phyloP scores from a whole-genome alignment of 176 grass and related monocot species.

The Oryza officinalis region DNA sequence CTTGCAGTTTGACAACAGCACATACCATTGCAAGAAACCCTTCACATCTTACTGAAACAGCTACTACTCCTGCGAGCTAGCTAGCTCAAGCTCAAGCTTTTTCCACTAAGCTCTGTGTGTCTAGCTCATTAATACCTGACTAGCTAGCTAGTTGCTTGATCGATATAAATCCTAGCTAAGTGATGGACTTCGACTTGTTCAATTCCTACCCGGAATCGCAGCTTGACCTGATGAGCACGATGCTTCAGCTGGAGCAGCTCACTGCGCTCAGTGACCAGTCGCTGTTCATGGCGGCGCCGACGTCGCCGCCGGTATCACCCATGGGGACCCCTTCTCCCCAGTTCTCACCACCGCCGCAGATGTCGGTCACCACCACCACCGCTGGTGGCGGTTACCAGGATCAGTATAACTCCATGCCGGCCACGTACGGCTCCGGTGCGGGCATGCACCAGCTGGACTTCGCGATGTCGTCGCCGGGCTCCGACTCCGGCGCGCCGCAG shows the following conservation, averaged over 20 bases:
- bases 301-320: slow-evolving; percentile 50
- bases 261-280: slow-evolving; percentile 40
- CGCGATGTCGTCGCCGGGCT: slow-evolving; percentile 28
- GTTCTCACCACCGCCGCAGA: slow-evolving; percentile 42
- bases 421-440: not conserved
- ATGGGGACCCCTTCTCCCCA: slow-evolving; percentile 10
- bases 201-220: slow-evolving; percentile 68
- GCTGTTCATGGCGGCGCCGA: not conserved
- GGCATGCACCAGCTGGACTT: slow-evolving; percentile 19
- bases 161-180: not conserved
- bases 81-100: slow-evolving; percentile 13
- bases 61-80: not conserved
- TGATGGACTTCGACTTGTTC: slow-evolving; percentile 72
- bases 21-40: slow-evolving; percentile 27
- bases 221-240: slow-evolving; percentile 78
- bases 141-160: not conserved
- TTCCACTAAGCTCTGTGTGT: not conserved
- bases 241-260: slow-evolving; percentile 81
- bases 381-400: slow-evolving; percentile 18
- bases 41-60: slow-evolving; percentile 40
- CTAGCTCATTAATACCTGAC: not conserved
- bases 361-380: slow-evolving; percentile 14
- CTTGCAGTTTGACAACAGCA: slow-evolving; percentile 40
- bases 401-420: not conserved
- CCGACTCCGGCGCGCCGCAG: not conserved